Conservation (phyloP, 257 asterid genomes). For the Solanum virginianum region DNA sequence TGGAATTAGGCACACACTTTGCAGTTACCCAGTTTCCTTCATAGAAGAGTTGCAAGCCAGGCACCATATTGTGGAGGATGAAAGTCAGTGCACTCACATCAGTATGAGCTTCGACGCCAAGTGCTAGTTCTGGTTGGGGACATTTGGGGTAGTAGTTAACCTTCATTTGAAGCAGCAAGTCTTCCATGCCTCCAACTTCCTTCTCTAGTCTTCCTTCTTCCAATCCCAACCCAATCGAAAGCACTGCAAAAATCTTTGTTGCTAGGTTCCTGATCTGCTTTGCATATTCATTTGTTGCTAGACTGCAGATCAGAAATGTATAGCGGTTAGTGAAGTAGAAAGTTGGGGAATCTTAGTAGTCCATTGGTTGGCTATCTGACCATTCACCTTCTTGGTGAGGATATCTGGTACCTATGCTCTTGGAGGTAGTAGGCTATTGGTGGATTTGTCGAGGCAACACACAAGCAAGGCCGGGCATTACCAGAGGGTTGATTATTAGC, state of each 20-base stretch:
- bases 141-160: conserved; percentile 89
- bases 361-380: not conserved
- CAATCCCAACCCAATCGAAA: conserved; percentile 58
- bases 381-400: not conserved
- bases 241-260: conserved; percentile 47
- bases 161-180: conserved; percentile 62
- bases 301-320: conserved; percentile 16
- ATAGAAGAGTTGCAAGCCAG: conserved; percentile 73
- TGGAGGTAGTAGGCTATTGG: not conserved
- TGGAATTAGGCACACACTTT: conserved; percentile 76
- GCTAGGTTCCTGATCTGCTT: conserved; percentile 43
- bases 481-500: conserved; percentile 53
- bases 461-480: not conserved
- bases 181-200: conserved; percentile 77
- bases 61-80: conserved; percentile 95
- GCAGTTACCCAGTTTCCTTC: conserved; percentile 79
- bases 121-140: conserved; percentile 93
- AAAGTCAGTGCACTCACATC: conserved; percentile 82
- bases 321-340: not conserved
- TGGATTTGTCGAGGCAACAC: not conserved
- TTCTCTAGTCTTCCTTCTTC: conserved; percentile 57
- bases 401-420: not conserved
- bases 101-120: conserved; percentile 90
- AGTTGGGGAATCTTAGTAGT: not conserved
- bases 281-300: conserved; percentile 56